Percentiles rank a stretch among this genome's conserved stretches.
Evolutionary conservation across 306 rosid genomes (phyloP).

Genomic region (Elaeagnus macrophylla): DNA sequence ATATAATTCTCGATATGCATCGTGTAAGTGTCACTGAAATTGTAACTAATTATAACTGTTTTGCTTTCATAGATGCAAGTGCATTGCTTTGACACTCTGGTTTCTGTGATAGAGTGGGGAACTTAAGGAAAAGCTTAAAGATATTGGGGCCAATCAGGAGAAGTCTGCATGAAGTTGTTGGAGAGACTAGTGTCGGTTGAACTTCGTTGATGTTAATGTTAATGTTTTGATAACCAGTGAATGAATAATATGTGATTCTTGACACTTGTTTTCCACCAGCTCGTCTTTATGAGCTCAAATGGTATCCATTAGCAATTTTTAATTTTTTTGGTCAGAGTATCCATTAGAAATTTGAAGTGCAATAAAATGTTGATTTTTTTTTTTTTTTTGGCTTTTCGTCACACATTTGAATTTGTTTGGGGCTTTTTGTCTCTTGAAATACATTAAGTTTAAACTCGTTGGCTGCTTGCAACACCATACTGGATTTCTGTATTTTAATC

Average conservation of each 20-base stretch:
- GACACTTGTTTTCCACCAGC: not conserved
- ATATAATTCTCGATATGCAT: slow-evolving; percentile 75
- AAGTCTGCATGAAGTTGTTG: slow-evolving; percentile 21
- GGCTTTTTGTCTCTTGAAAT: too few relatives aligned
- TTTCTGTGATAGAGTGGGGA: slow-evolving; percentile 47
- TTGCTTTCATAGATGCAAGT: slow-evolving; percentile 4
- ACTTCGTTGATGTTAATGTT: not conserved
- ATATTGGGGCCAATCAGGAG: slow-evolving; percentile 18
- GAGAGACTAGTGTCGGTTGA: not conserved
- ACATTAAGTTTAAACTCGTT: too few relatives aligned
- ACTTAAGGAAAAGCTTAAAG: slow-evolving; percentile 48
- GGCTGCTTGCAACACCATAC: too few relatives aligned
- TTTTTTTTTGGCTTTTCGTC: too few relatives aligned
- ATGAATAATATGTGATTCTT: not conserved
- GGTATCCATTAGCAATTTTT: too few relatives aligned
- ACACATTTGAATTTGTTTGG: too few relatives aligned
- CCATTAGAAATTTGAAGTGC: too few relatives aligned
- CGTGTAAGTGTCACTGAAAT: slow-evolving; percentile 37
- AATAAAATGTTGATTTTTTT: too few relatives aligned
- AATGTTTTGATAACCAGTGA: not conserved
- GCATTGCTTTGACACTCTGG: slow-evolving; percentile 11
- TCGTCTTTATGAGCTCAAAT: too few relatives aligned
- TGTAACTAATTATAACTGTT: not conserved
- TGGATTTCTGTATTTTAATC: too few relatives aligned
- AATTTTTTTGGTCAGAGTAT: too few relatives aligned